These are phyloP conservation scores for Dianthus caryophyllus DNA, from an alignment of 148 eudicot species.

Conservation along the genomic window DNA sequence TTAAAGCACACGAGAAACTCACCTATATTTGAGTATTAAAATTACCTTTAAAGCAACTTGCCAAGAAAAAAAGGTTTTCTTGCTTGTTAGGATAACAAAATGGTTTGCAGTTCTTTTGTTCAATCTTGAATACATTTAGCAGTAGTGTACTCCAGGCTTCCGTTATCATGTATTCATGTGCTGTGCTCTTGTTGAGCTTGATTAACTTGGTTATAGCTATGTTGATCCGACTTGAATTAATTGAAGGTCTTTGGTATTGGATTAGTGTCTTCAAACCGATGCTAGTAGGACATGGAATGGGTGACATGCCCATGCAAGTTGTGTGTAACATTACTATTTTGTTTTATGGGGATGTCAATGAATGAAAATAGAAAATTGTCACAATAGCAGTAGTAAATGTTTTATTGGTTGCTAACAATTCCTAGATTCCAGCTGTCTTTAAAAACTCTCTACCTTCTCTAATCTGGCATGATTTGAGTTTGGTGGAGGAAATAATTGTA, in stretches of 20 bases:
- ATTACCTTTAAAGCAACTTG: too few species aligned
- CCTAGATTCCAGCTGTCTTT: not conserved
- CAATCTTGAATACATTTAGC: not conserved
- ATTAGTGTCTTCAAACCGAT: not conserved
- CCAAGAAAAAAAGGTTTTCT: too few species aligned
- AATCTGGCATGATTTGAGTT: not conserved
- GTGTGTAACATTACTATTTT: not conserved
- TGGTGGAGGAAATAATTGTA: not conserved
- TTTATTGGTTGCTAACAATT: not conserved
- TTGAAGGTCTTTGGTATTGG: not conserved
- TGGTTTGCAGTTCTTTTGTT: not conserved
- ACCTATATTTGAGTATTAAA: too few species aligned
- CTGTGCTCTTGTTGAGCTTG: not conserved
- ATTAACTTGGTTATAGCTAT: constrained; percentile 1
- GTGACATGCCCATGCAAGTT: not conserved
- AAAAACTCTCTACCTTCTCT: not conserved
- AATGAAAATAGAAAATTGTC: not conserved
- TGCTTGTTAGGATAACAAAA: not conserved
- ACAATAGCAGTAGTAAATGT: not conserved
- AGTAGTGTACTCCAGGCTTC: not conserved
- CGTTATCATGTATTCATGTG: not conserved
- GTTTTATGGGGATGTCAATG: not conserved
- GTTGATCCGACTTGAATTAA: not conserved
- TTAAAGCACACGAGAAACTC: too few species aligned
- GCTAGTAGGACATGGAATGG: not conserved